Evolutionary conservation across 768 basidiomycete species (phyloP).

Genomic region (Scleroderma bovista): DNA sequence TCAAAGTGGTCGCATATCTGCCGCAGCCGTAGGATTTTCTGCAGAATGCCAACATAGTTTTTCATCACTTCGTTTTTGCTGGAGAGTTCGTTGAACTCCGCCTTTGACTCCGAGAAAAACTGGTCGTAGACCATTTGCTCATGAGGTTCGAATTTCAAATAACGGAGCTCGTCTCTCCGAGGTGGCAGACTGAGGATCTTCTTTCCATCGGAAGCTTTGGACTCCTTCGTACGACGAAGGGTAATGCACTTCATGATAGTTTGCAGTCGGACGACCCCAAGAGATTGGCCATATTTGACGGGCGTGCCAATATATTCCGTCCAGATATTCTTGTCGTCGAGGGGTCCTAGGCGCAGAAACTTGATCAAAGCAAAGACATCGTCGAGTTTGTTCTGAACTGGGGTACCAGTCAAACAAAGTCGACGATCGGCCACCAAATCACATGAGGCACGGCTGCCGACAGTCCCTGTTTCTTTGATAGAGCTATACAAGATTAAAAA

Average conservation of each 20-base stretch:
- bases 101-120: constrained; percentile 86
- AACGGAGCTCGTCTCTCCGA: constrained; percentile 82
- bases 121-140: constrained; percentile 85
- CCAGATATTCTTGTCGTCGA: constrained; percentile 92
- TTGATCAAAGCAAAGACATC: constrained; percentile 97
- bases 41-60: constrained; percentile 96
- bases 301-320: constrained; percentile 89
- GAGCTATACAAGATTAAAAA: constrained; percentile 47
- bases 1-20: constrained; percentile 98
- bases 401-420: constrained; percentile 94
- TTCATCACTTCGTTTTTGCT: constrained; percentile 93
- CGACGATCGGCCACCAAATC: constrained; percentile 92
- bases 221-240: constrained; percentile 93
- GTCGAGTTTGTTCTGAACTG: constrained; percentile 98
- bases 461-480: constrained; percentile 94
- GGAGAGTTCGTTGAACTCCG: constrained; percentile 83
- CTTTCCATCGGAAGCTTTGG: constrained; percentile 72
- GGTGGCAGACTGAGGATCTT: constrained; percentile 85
- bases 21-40: constrained; percentile 91
- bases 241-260: constrained; percentile 97
- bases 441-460: constrained; percentile 92
- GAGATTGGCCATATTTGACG: constrained; percentile 84
- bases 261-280: constrained; percentile 91
- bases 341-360: constrained; percentile 86
- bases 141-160: constrained; percentile 74